A percentile compares a stretch with the other conserved stretches of the same genome.
phyloP scores from a whole-genome alignment of 345 rosid genomes.

The Linum lewisii region DNA sequence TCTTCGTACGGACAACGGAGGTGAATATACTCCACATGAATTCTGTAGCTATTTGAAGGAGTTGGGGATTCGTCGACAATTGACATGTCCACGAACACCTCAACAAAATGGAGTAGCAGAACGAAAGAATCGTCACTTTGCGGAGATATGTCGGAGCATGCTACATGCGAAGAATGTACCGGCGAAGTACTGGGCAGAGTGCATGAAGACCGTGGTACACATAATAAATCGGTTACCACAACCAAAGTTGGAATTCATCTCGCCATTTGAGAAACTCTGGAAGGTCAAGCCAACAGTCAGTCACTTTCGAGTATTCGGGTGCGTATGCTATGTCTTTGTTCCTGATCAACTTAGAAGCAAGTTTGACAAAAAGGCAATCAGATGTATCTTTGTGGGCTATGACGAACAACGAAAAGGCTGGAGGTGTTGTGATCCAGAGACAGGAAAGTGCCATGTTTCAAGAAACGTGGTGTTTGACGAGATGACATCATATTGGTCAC shows the following conservation, averaged over 20 bases:
- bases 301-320: not conserved
- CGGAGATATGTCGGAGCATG: not conserved
- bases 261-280: not conserved
- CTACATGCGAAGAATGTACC: not conserved
- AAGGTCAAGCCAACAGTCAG: not conserved
- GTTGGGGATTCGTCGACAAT: not conserved
- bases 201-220: not conserved
- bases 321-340: not conserved
- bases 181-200: not conserved
- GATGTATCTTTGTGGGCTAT: slow-evolving; percentile 1
- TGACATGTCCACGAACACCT: not conserved
- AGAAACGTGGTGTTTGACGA: not conserved
- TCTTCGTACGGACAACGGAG: not conserved
- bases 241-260: not conserved
- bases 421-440: slow-evolving; percentile 5
- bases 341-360: not conserved
- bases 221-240: not conserved
- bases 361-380: not conserved
- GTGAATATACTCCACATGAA: not conserved
- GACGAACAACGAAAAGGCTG: not conserved
- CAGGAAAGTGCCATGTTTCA: not conserved
- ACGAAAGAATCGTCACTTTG: slow-evolving; percentile 3
- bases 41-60: not conserved
- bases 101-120: not conserved
- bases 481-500: not conserved